phyloP scores from a whole-genome alignment of 371 early-diverging fungal genomes.

The Gilbertella persicaria region DNA sequence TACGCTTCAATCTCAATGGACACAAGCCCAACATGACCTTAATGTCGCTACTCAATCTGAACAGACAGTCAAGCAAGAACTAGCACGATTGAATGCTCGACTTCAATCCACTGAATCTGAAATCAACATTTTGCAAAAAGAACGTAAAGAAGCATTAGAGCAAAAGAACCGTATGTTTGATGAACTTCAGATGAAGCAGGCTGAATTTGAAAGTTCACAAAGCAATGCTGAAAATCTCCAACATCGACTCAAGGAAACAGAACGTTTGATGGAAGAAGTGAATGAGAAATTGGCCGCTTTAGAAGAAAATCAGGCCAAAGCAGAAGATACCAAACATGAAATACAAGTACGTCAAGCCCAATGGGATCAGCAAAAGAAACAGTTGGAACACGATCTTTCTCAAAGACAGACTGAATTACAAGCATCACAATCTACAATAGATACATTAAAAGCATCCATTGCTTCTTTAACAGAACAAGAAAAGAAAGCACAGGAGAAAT shows the following conservation, averaged over 20 bases:
- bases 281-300: slow-evolving; percentile 52
- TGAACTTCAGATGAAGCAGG: slow-evolving; percentile 63
- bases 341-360: slow-evolving; percentile 36
- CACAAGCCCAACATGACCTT: slow-evolving; percentile 55
- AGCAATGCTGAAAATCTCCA: slow-evolving; percentile 60
- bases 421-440: background rate
- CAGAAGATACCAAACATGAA: slow-evolving; percentile 26
- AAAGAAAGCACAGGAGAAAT: slow-evolving; percentile 27
- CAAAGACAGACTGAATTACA: slow-evolving; percentile 12
- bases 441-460: background rate
- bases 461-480: slow-evolving; percentile 20
- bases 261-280: slow-evolving; percentile 52
- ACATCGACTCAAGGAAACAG: slow-evolving; percentile 53
- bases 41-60: slow-evolving; percentile 53
- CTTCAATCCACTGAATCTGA: slow-evolving; percentile 40
- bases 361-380: slow-evolving; percentile 30
- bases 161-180: slow-evolving; percentile 65
- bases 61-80: slow-evolving; percentile 54
- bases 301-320: slow-evolving; percentile 43
- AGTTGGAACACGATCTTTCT: slow-evolving; percentile 21
- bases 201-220: slow-evolving; percentile 73
- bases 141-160: slow-evolving; percentile 49
- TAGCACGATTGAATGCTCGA: slow-evolving; percentile 29
- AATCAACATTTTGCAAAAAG: slow-evolving; percentile 37
- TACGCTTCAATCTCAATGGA: too few relatives aligned